Conservation (phyloP, 192 early-diverging fungal species). For the Rhizophagus clarus region DNA sequence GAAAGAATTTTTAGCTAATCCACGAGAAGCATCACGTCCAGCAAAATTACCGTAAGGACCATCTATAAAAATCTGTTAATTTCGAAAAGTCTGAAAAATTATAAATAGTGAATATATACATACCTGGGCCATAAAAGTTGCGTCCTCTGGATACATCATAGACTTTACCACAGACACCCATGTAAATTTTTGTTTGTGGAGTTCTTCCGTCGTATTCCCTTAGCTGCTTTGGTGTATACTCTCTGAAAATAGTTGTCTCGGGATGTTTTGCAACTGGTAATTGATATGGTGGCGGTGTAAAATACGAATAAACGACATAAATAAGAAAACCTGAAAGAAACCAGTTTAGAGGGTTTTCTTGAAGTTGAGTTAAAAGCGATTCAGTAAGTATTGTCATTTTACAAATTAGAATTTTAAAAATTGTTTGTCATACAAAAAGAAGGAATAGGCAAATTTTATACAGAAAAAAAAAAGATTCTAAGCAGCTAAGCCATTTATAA, state of each 20-base stretch:
- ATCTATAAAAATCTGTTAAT: constrained; percentile 43
- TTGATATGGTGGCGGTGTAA: constrained; percentile 34
- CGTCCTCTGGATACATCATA: constrained; percentile 86
- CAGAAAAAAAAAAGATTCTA: too few species aligned
- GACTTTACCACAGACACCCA: constrained; percentile 84
- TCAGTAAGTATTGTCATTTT: constrained; percentile 5
- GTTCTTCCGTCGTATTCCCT: constrained; percentile 70
- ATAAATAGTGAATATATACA: neutral
- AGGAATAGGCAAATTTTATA: neutral
- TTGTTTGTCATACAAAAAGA: neutral
- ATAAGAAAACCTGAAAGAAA: constrained; percentile 57
- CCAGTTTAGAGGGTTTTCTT: constrained; percentile 72
- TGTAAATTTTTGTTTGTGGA: constrained; percentile 65
- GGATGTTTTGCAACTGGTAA: constrained; percentile 43
- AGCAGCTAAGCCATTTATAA: too few species aligned
- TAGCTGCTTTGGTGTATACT: constrained; percentile 82
- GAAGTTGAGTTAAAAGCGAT: constrained; percentile 2
- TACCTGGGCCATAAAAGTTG: constrained; percentile 90
- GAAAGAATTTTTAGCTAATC: constrained; percentile 87
- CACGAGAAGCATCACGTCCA: constrained; percentile 94
- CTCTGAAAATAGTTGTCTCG: constrained; percentile 62
- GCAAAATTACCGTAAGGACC: constrained; percentile 97
- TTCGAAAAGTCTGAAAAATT: neutral
- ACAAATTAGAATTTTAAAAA: too few species aligned
- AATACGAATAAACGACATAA: constrained; percentile 58